Evolutionary conservation across 768 basidiomycete species (phyloP).

Genomic region (Vishniacozyma victoriae): DNA sequence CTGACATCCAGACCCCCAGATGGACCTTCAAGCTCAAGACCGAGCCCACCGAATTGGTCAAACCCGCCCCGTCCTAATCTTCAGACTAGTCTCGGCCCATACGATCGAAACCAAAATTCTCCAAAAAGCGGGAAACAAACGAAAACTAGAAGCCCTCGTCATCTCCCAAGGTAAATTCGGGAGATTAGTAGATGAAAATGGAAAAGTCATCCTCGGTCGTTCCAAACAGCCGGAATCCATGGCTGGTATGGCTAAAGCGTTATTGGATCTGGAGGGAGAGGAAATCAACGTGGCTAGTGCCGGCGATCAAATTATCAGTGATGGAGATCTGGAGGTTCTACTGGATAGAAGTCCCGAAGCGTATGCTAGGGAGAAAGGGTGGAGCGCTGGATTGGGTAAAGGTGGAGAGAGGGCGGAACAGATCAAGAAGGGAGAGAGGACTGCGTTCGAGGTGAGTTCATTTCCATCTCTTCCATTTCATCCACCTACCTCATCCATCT

Average conservation of each 20-base stretch:
- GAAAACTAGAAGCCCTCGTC: conserved; percentile 86
- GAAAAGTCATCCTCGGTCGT: conserved; percentile 46
- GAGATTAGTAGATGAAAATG: conserved; percentile 56
- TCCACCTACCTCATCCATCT: too few species aligned
- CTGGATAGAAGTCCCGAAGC: conserved; percentile 59
- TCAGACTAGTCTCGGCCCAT: conserved; percentile 64
- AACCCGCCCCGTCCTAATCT: conserved; percentile 39
- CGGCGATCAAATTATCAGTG: conserved; percentile 69
- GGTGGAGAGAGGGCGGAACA: conserved; percentile 21
- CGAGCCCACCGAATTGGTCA: conserved; percentile 69
- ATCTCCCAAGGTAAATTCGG: conserved; percentile 92
- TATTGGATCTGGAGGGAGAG: conserved; percentile 72
- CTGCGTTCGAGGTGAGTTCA: conserved; percentile 42
- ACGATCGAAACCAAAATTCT: conserved; percentile 91
- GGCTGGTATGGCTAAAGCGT: conserved; percentile 70
- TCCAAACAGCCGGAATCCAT: conserved; percentile 58
- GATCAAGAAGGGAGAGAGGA: conserved; percentile 38
- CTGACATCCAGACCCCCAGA: conserved; percentile 67
- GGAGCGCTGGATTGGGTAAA: conserved; percentile 40
- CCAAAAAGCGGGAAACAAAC: conserved; percentile 59
- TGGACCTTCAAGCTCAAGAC: conserved; percentile 94
- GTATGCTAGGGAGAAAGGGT: conserved; percentile 41
- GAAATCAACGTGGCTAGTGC: conserved; percentile 78
- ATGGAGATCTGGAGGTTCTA: conserved; percentile 71
- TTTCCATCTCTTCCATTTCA: too few species aligned